Base-by-base conservation (phyloP, 768 basidiomycete genomes). In the Russula olivacea region DNA sequence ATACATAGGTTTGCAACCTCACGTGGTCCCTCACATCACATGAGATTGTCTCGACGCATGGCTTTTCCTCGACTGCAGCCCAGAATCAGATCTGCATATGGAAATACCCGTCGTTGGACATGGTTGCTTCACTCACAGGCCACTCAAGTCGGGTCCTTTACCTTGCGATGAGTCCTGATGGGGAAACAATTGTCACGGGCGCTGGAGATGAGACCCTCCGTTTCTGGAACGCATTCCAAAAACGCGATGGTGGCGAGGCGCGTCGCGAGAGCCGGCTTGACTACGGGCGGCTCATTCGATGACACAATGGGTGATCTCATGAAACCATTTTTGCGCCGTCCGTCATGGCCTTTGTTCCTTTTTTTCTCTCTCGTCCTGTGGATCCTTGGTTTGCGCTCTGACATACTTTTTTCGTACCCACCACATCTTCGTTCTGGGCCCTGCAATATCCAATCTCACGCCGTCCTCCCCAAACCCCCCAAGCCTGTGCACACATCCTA, bases 191-290 rank as follows among this genome's bases (percentile, higher is more conserved):
- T 66, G 97, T 98, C 30, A 98, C 95, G 0, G 96, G 96, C 17
- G 96, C 96, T 0, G 96, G 96, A 0, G 96, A 99, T 73, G 96
- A 98, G 76, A 99, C 96, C 4, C 76, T 99, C 58, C 76, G 94
- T 66, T 98, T 98, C 75, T 98, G 96, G 96, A 96, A 93, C 73
- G 94, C 93, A 0, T 98, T 99, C 71, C 90, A 91, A n/a, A 86
- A 84, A 74, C 82, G 78, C 67, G 87, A 86, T 59, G 74, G 71
- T 43, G 71, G 72, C 30, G 75, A 73, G 51, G 71, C 73, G 43
- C 74, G 68, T 68, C 67, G 70, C 38, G 73, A 79, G 40, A 80
- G 78, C 28, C 71, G 68, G 55, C 68, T 81, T 57, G 80, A 81
- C 59, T 81, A 79, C 70, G 78, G 77, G 45, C 75, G 74, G 59